Base-by-base conservation (phyloP, 495 filamentous ascomycete genomes). In the Aspergillus biplanus region DNA sequence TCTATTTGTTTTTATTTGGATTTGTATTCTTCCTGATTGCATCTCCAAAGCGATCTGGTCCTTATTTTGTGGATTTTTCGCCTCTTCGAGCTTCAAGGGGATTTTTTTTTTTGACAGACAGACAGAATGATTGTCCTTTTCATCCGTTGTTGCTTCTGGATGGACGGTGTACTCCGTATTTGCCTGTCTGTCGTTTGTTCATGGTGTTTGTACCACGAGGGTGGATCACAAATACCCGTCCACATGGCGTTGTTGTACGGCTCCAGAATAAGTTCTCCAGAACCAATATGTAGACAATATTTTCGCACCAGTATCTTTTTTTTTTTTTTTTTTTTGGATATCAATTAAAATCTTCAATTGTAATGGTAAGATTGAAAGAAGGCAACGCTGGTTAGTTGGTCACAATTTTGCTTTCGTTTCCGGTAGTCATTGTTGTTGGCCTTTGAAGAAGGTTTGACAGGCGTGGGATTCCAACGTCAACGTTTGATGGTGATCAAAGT, bases 151-250 rank as follows among this genome's bases (percentile, higher is more conserved):
- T 27, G 21, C 21, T 27, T 27, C 21, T 27, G 21, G 1, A 27
- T 27, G 21, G 21, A 27, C 21, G 16, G 35, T 67, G 54, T 66
- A 62, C 44, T 63, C 42, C 49, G 50, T 61, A 27, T 27, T 27
- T 27, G 21, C 21, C 21, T 27, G 21, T 57, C 0, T 33, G 57
- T 55, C 48, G 59, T 59, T 59, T 59, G 55, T 58, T 49, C 21
- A 34, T 33, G 48, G n/a, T 42, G 59, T 44, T 42, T 56, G 68
- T 70, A 61, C 68, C 68, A 70, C 68, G 64, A 70, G 68, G 64
- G 62, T 65, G 59, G 68, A 65, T 65, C 62, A 61, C 60, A 52
- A 64, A 59, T 57, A 65, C 56, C 64, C 67, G 64, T 70, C 65
- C 65, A 67, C 68, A 70, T 70, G 68, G 65, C 68, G 65, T 52